These are phyloP conservation scores for Mucor sp. DNA, from an alignment of 371 early-diverging fungal species.

Conservation along the genomic window DNA sequence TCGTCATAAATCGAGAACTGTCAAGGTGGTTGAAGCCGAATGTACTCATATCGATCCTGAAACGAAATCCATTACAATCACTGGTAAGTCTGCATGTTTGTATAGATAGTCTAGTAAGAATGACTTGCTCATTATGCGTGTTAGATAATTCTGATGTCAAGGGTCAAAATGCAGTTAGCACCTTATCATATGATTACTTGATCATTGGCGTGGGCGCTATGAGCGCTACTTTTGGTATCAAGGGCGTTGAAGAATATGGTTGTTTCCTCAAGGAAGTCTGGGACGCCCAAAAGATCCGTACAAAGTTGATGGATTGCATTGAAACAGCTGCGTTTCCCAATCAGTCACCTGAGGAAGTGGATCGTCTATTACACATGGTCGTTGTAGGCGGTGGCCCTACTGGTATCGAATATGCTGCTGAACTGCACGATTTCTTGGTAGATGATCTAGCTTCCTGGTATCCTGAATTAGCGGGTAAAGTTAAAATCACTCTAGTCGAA, in stretches of 20 bases:
- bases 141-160: conserved; percentile 75
- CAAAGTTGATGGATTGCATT: conserved; percentile 84
- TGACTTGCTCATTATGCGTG: not conserved
- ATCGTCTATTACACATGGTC: conserved; percentile 90
- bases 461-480: conserved; percentile 72
- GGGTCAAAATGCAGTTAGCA: conserved; percentile 58
- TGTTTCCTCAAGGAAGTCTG: conserved; percentile 88
- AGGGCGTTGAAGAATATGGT: conserved; percentile 83
- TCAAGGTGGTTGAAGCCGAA: conserved; percentile 85
- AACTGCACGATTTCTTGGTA: conserved; percentile 89
- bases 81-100: conserved; percentile 40
- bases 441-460: conserved; percentile 82
- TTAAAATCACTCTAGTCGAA: conserved; percentile 90
- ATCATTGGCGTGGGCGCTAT: conserved; percentile 89
- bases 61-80: conserved; percentile 72
- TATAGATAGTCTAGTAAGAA: not conserved
- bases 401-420: conserved; percentile 95
- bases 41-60: conserved; percentile 83
- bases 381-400: conserved; percentile 98
- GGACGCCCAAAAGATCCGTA: conserved; percentile 91
- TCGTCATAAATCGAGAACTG: conserved; percentile 81
- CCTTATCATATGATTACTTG: conserved; percentile 84
- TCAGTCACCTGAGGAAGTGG: conserved; percentile 75
- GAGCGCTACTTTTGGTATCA: conserved; percentile 89
- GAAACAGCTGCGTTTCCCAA: conserved; percentile 88